Conservation (phyloP, 768 basidiomycete species). For the Leccinum truebloodii region DNA sequence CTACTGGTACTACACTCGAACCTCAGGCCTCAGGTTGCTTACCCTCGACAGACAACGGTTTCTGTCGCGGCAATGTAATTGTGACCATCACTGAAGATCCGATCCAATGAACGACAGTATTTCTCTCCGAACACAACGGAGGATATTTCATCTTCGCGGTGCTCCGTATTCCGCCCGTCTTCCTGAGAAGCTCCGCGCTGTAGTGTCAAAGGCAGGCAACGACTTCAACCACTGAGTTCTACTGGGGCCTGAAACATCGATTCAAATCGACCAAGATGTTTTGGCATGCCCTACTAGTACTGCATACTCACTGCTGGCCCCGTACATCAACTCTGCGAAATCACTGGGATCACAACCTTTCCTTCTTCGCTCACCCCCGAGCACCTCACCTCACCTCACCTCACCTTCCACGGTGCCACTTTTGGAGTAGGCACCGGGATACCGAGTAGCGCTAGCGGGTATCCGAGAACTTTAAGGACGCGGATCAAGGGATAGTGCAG, state of each 20-base stretch:
- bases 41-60: background rate
- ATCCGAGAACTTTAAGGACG: constrained; percentile 13
- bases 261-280: background rate
- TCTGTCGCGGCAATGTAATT: background rate
- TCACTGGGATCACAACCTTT: background rate
- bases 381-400: constrained; percentile 18
- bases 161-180: constrained; percentile 12
- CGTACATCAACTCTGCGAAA: background rate
- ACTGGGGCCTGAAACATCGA: background rate
- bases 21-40: background rate
- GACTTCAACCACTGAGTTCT: background rate
- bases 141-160: background rate
- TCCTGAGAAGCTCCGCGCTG: background rate
- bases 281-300: background rate
- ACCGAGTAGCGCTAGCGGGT: constrained; percentile 26
- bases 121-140: background rate
- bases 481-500: constrained; percentile 25
- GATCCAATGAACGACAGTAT: background rate
- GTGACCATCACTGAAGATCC: background rate
- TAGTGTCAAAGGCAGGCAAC: background rate
- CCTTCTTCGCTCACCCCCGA: constrained; percentile 21
- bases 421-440: constrained; percentile 24
- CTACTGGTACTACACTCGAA: background rate
- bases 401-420: constrained; percentile 8
- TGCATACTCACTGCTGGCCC: background rate